Base-by-base conservation (phyloP, 2,329 filamentous ascomycete species). In the Colletotrichum lini region DNA sequence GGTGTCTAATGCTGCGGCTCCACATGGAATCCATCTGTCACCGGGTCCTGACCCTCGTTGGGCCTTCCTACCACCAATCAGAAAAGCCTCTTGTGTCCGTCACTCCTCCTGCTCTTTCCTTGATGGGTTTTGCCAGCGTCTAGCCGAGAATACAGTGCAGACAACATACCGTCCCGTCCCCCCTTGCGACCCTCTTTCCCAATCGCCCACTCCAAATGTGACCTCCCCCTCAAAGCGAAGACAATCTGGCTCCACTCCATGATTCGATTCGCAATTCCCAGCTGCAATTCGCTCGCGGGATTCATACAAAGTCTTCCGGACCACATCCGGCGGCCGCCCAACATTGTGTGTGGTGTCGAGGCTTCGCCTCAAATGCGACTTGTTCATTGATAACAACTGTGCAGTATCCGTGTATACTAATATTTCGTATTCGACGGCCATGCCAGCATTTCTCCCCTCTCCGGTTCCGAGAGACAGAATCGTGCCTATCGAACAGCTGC, bases 301-400 rank as follows among this genome's bases (percentile, higher is more conserved):
- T 35, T 44, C 40, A 45, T 49, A 61, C 45, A 49, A 40, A 35
- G 57, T 64, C 44, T 67, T 52, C 66, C 26, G 57, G 64, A 45
- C 68, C n/a, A 57, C 57, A 57, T 53, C 56, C 64, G 64, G 68
- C 57, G 64, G 54, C 52, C 56, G 57, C 26, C 66, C 65, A 38
- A 35, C 42, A 3, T 10, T 38, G 9, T 21, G n/a, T 44, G 58
- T 38, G 21, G 30, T 16, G 23, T 50, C 58, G 44, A 18, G 13
- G 30, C 58, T 23, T 23, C 40, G 13, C 30, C 53, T 40, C 30
- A 38, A 7, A 38, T 15, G 30, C 47, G 26, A 23, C 45, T 60
- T 61, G n/a, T 23, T 50, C n/a, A 15, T 40, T 23, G 50, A 21
- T 8, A 38, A 10, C 35, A 40, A 30, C 18, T 26, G 44, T 50